These are phyloP conservation scores for Penicillium sp. DNA, from an alignment of 2,329 filamentous ascomycete species.

Conservation along the genomic window DNA sequence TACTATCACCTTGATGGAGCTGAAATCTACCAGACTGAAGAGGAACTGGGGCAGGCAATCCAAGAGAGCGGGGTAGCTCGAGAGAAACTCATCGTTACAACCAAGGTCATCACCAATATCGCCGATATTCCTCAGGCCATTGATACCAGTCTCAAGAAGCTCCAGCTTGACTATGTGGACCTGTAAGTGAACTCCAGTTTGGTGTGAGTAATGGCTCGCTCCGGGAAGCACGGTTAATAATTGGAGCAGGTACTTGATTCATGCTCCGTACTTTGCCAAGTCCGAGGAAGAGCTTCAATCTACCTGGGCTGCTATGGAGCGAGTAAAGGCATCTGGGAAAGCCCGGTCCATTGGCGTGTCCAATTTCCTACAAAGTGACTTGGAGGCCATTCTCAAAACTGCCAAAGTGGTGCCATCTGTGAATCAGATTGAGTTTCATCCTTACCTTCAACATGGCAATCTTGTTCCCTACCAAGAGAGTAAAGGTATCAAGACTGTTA, in stretches of 20 bases:
- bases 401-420: constrained; percentile 42
- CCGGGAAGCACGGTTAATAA: not conserved
- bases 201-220: not conserved
- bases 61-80: constrained; percentile 47
- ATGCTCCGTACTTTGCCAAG: constrained; percentile 58
- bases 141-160: constrained; percentile 56
- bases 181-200: constrained; percentile 44
- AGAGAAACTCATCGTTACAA: constrained; percentile 53
- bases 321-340: constrained; percentile 55
- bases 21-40: constrained; percentile 54
- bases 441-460: constrained; percentile 48
- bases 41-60: constrained; percentile 50
- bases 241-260: constrained; percentile 56
- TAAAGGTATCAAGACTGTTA: constrained; percentile 42
- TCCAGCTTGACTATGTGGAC: constrained; percentile 62
- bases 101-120: constrained; percentile 56
- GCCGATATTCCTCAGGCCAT: constrained; percentile 57
- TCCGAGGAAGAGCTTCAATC: constrained; percentile 55
- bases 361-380: constrained; percentile 56
- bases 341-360: constrained; percentile 62
- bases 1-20: constrained; percentile 64
- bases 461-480: constrained; percentile 42
- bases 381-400: constrained; percentile 51
- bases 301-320: constrained; percentile 61
- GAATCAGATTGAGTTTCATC: constrained; percentile 42